A percentile compares a stretch with the other conserved stretches of the same genome.
These are phyloP conservation scores for Inonotus obliquus DNA, from an alignment of 1,284 basidiomycete species.

Conservation along the genomic window DNA sequence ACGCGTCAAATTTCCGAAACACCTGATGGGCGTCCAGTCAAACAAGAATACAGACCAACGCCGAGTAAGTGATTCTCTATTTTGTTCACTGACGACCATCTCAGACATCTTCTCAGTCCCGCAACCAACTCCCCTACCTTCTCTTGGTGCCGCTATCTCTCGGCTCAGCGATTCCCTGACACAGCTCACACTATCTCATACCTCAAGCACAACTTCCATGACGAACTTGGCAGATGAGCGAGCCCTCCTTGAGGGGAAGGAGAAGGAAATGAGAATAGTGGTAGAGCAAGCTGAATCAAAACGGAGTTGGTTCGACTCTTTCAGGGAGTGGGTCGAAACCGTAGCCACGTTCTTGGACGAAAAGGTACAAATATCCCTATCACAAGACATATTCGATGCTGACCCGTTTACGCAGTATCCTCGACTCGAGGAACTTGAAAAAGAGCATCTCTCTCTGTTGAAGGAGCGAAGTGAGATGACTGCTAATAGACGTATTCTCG, in stretches of 20 bases:
- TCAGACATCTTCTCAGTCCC: conserved; percentile 46
- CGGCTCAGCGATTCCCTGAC: conserved; percentile 61
- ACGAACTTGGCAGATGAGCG: conserved; percentile 63
- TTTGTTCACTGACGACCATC: conserved; percentile 9
- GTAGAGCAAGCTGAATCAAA: conserved; percentile 79
- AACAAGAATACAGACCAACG: conserved; percentile 66
- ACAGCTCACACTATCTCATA: conserved; percentile 66
- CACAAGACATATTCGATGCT: conserved; percentile 5
- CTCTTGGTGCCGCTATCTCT: conserved; percentile 50
- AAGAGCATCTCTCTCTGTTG: conserved; percentile 70
- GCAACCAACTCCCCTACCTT: conserved; percentile 50
- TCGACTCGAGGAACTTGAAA: conserved; percentile 79
- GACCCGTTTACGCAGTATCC: conserved; percentile 56
- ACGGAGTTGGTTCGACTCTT: conserved; percentile 81
- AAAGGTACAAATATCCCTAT: conserved; percentile 53
- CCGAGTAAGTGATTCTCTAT: conserved; percentile 51
- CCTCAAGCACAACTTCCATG: conserved; percentile 58
- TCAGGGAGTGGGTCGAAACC: conserved; percentile 84
- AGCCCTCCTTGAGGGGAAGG: conserved; percentile 67
- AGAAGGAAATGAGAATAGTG: conserved; percentile 76
- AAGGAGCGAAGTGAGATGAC: conserved; percentile 74
- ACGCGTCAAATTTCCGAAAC: conserved; percentile 42
- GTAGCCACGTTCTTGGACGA: conserved; percentile 88
- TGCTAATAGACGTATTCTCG: conserved; percentile 55
- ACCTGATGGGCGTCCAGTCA: conserved; percentile 32